phyloP scores from a whole-genome alignment of 805 yeast genomes.

The Hanseniaspora pseudoguilliermondii region DNA sequence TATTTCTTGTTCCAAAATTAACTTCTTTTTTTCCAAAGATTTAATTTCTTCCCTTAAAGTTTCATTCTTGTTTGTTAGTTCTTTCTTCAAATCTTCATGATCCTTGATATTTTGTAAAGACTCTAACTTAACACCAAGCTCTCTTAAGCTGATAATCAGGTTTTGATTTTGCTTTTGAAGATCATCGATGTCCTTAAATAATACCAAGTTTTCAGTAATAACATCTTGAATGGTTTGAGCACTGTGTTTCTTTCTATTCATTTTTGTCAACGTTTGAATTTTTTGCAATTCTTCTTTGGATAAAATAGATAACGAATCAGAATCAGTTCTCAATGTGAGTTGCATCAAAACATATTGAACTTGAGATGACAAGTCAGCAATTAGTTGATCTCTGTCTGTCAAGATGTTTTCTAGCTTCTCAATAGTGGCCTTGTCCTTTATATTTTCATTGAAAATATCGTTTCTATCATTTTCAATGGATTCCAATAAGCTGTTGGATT shows the following conservation, averaged over 20 bases:
- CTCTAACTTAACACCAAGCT: conserved; percentile 60
- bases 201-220: conserved; percentile 60
- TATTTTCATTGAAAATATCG: conserved; percentile 22
- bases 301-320: conserved; percentile 42
- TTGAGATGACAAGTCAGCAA: conserved; percentile 68
- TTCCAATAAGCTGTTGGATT: conserved; percentile 45
- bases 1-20: conserved; percentile 1
- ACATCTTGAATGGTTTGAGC: conserved; percentile 50
- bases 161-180: conserved; percentile 65
- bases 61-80: not conserved
- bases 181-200: conserved; percentile 54
- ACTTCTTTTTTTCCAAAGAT: conserved; percentile 20
- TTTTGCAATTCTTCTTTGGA: conserved; percentile 52
- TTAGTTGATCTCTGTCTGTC: conserved; percentile 39
- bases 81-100: conserved; percentile 15
- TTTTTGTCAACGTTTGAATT: conserved; percentile 36
- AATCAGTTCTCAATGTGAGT: conserved; percentile 41
- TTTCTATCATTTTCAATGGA: conserved; percentile 36
- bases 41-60: conserved; percentile 26
- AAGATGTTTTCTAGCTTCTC: conserved; percentile 28
- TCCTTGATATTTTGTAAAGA: conserved; percentile 9
- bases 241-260: conserved; percentile 23
- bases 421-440: conserved; percentile 18
- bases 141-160: conserved; percentile 53
- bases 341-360: conserved; percentile 63